Base-by-base conservation (phyloP, 495 filamentous ascomycete species). In the Chaetomium fimeti region DNA sequence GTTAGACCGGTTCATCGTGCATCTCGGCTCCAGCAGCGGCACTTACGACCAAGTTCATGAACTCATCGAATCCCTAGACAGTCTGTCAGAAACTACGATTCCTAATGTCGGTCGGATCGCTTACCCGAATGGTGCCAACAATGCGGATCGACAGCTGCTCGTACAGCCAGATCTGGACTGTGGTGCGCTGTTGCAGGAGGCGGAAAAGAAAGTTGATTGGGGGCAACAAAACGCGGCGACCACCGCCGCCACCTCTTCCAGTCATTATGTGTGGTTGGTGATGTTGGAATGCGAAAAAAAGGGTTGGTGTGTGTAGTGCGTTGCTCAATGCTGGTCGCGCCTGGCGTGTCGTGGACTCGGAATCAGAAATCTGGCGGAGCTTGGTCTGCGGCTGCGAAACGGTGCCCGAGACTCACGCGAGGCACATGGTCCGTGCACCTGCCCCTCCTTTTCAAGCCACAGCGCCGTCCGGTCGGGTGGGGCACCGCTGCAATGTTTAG, bases 151-250 rank as follows among this genome's bases (percentile, higher is more conserved):
- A 85, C 36, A 97, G 80, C 81, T 98, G 93, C 80, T 98, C 94
- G 79, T 92, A 97, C 18, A 98, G 82, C 94, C 94, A 98, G 74
- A 98, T 89, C 66, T 90, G 89, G 13, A 98, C 92, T 1, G 89
- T 91, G 9, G 88, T 87, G 68, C 91, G 89, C 74, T 91, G 86
- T 70, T 97, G 93, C 38, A 98, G 85, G 48, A 97, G 87, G 80
- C 91, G 93, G 87, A 98, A 98, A 74, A 98, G 96, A 75, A 96
- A 96, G 78, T 98, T 96, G 81, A 98, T 75, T 47, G 94, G 94
- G 49, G 93, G 93, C 57, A 98, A 87, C 71, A 98, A 83, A 66
- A 97, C 95, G 81, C 91, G 91, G 78, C 91, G 87, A 67, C 84
- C 84, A 66, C 88, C 91, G 68, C 90, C 90, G 69, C 88, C 89